phyloP scores from a whole-genome alignment of 179 eudicot genomes.

The Gypsophila paniculata region DNA sequence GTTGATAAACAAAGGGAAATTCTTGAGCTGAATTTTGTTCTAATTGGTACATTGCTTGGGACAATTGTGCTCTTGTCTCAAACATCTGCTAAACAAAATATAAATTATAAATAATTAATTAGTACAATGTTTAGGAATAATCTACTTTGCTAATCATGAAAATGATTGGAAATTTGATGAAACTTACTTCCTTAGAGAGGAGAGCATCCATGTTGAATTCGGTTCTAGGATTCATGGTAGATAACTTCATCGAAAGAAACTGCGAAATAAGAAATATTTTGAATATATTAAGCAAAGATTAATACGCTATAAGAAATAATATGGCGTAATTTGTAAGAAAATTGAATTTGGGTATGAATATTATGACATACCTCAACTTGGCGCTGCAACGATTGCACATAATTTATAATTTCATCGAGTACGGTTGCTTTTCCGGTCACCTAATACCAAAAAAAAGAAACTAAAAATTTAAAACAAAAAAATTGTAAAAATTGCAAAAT shows the following conservation, averaged over 20 bases:
- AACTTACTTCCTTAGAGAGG: constrained; percentile 63
- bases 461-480: too few relatives aligned
- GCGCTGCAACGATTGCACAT: constrained; percentile 71
- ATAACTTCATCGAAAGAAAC: constrained; percentile 72
- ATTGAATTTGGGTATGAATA: neutral
- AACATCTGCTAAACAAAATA: constrained; percentile 33
- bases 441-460: constrained; percentile 26
- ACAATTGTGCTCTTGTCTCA: constrained; percentile 37
- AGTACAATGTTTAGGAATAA: neutral
- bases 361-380: constrained; percentile 63
- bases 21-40: constrained; percentile 40
- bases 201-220: constrained; percentile 61
- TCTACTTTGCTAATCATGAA: neutral
- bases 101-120: neutral
- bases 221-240: constrained; percentile 63
- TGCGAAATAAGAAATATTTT: constrained; percentile 20
- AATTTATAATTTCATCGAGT: constrained; percentile 79
- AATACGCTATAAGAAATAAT: neutral
- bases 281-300: neutral
- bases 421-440: constrained; percentile 81
- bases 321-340: neutral
- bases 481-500: neutral
- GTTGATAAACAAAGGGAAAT: constrained; percentile 41
- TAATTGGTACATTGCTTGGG: constrained; percentile 35
- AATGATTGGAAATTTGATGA: neutral